Percentiles rank a stretch among this genome's conserved stretches.
Evolutionary conservation across 805 yeast genomes (phyloP).

Genomic region (Saccharomycopsis capsularis): DNA sequence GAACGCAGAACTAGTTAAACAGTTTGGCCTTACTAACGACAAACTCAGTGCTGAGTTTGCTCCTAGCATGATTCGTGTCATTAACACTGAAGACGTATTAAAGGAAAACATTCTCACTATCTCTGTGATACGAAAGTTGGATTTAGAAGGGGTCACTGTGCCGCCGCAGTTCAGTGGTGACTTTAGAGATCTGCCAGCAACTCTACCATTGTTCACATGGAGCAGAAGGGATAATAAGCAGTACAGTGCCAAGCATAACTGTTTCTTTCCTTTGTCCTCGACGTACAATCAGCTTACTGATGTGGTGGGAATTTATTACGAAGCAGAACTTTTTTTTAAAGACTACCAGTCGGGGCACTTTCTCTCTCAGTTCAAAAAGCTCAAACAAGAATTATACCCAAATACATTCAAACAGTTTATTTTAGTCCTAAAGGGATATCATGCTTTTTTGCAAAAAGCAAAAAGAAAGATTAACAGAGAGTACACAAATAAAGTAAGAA

Average conservation of each 20-base stretch:
- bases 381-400: slow-evolving; percentile 3
- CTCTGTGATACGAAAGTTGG: neutral
- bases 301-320: slow-evolving; percentile 10
- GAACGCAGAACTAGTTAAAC: slow-evolving; percentile 2
- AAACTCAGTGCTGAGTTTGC: slow-evolving; percentile 1
- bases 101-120: neutral
- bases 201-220: slow-evolving; percentile 14
- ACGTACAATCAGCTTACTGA: slow-evolving; percentile 1
- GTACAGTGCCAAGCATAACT: slow-evolving; percentile 3
- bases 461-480: slow-evolving; percentile 12
- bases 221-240: slow-evolving; percentile 5
- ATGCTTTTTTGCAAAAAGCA: slow-evolving; percentile 3
- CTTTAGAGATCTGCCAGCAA: neutral
- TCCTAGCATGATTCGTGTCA: slow-evolving; percentile 7
- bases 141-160: slow-evolving; percentile 5
- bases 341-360: slow-evolving; percentile 14
- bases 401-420: slow-evolving; percentile 11
- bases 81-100: neutral
- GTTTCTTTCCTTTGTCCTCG: slow-evolving; percentile 15
- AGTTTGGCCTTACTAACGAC: slow-evolving; percentile 9
- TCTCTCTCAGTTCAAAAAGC: slow-evolving; percentile 1
- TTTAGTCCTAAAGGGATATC: slow-evolving; percentile 12
- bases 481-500: slow-evolving; percentile 13
- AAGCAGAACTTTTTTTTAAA: slow-evolving; percentile 10
- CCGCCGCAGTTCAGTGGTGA: neutral